Evolutionary conservation across 2,329 filamentous ascomycete species (phyloP).

Genomic region (Hymenoscyphus fraxineus): DNA sequence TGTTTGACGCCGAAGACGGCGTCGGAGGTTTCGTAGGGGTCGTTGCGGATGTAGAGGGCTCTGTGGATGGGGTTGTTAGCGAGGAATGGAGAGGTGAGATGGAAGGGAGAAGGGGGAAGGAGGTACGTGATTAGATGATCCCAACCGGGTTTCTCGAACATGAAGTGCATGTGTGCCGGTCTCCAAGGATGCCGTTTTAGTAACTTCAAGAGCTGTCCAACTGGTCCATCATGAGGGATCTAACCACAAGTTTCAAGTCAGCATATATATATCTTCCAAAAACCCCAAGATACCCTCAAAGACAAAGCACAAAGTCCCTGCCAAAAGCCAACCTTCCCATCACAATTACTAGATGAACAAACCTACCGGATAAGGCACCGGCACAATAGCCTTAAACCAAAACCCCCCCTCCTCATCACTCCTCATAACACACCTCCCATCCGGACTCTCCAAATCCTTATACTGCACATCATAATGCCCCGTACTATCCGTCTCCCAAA

Average conservation of each 20-base stretch:
- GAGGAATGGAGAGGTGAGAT: not conserved
- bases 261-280: not conserved
- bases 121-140: slow-evolving; percentile 80
- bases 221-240: slow-evolving; percentile 80
- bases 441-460: slow-evolving; percentile 57
- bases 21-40: slow-evolving; percentile 79
- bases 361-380: slow-evolving; percentile 68
- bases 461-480: slow-evolving; percentile 83
- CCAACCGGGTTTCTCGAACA: slow-evolving; percentile 77
- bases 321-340: not conserved
- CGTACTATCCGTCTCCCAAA: slow-evolving; percentile 81
- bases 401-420: slow-evolving; percentile 71
- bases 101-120: slow-evolving; percentile 3
- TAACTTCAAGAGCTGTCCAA: slow-evolving; percentile 64
- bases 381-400: slow-evolving; percentile 81
- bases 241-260: not conserved
- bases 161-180: slow-evolving; percentile 80
- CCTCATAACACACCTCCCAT: slow-evolving; percentile 68
- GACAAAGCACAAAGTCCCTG: too few relatives aligned
- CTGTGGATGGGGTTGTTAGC: slow-evolving; percentile 38
- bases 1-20: slow-evolving; percentile 86
- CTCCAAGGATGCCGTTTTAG: slow-evolving; percentile 73
- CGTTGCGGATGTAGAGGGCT: slow-evolving; percentile 71
- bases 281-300: not conserved
- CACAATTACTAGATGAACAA: not conserved